Conservation (phyloP, 2,329 filamentous ascomycete genomes). For the Alternaria novae-zelandiae region DNA sequence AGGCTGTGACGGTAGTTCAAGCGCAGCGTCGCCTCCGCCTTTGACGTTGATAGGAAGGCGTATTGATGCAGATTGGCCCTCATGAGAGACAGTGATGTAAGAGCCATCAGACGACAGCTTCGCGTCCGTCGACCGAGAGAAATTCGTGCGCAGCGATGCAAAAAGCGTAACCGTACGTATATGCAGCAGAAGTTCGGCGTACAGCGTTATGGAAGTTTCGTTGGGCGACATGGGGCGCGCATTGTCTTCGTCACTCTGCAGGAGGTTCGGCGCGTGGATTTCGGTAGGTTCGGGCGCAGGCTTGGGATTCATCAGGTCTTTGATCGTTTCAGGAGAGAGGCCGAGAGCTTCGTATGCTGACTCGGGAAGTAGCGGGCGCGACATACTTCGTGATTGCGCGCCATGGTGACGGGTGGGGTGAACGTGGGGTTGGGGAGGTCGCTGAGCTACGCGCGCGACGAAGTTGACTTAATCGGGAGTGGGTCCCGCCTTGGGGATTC, state of each 20-base stretch:
- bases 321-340: slow-evolving; percentile 37
- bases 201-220: slow-evolving; percentile 52
- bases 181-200: slow-evolving; percentile 66
- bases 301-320: slow-evolving; percentile 42
- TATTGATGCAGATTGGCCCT: slow-evolving; percentile 53
- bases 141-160: slow-evolving; percentile 56
- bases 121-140: slow-evolving; percentile 53
- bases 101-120: slow-evolving; percentile 53
- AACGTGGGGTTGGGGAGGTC: slow-evolving; percentile 12
- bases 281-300: slow-evolving; percentile 24
- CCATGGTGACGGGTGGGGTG: slow-evolving; percentile 34
- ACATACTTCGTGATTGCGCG: slow-evolving; percentile 37
- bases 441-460: slow-evolving; percentile 6
- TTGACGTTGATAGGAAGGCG: slow-evolving; percentile 56
- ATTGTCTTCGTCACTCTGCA: slow-evolving; percentile 34
- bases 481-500: slow-evolving; percentile 13
- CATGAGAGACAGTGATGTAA: slow-evolving; percentile 54
- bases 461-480: slow-evolving; percentile 14
- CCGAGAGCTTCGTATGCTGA: slow-evolving; percentile 46
- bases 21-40: slow-evolving; percentile 52
- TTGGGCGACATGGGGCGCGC: slow-evolving; percentile 34
- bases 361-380: slow-evolving; percentile 40
- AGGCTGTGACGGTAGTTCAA: slow-evolving; percentile 57
- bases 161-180: slow-evolving; percentile 67
- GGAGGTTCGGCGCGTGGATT: slow-evolving; percentile 38